These are phyloP conservation scores for Chlamydomonas asymmetrica DNA, from an alignment of 139 green algal species.

Conservation along the genomic window DNA sequence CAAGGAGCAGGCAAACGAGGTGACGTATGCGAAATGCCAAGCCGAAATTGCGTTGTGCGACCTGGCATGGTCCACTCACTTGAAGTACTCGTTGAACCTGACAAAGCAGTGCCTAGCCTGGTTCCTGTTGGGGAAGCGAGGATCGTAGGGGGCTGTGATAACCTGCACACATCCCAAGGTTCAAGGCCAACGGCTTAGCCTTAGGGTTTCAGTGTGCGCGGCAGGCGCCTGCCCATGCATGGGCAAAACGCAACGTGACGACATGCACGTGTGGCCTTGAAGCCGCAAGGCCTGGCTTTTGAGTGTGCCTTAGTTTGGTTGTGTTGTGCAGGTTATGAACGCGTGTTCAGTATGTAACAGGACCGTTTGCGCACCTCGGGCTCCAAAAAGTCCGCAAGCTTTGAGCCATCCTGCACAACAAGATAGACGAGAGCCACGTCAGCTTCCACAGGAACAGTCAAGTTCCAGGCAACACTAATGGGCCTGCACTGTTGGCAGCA, in stretches of 20 bases:
- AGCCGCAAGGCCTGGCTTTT: background rate
- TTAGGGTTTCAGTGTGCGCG: background rate
- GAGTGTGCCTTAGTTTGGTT: background rate
- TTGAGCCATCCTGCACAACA: slow-evolving; percentile 31
- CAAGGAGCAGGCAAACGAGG: background rate
- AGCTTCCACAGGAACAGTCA: background rate
- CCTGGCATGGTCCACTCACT: slow-evolving; percentile 66
- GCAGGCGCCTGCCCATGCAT: no score
- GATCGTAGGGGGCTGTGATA: slow-evolving; percentile 76
- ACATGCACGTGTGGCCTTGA: no score
- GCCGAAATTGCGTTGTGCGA: background rate
- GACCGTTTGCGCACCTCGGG: slow-evolving; percentile 30
- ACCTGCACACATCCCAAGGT: slow-evolving; percentile 39
- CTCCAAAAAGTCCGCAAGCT: slow-evolving; percentile 43
- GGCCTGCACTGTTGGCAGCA: no score
- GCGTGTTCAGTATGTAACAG: background rate
- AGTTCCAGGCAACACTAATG: background rate
- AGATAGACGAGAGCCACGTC: background rate
- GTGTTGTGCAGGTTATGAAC: background rate
- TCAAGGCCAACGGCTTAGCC: background rate
- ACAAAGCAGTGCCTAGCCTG: slow-evolving; percentile 90
- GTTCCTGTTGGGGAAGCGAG: slow-evolving; percentile 89
- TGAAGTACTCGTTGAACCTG: slow-evolving; percentile 93
- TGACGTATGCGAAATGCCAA: background rate
- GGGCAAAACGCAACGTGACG: no score